These are phyloP conservation scores for Letharia lupina DNA, from an alignment of 495 filamentous ascomycete genomes.

Conservation along the genomic window DNA sequence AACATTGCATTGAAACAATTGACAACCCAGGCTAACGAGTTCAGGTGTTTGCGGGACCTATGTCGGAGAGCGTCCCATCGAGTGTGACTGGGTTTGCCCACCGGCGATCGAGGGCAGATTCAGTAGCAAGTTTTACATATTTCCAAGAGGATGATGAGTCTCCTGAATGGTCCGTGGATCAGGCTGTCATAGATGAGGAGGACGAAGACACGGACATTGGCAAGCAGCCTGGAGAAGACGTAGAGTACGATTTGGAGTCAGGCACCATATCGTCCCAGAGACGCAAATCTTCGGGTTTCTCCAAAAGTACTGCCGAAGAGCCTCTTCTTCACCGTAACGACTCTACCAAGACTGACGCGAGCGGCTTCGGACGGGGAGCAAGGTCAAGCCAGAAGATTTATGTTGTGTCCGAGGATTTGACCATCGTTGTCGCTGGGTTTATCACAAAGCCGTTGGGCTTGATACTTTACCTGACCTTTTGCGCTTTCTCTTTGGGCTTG, in stretches of 20 bases:
- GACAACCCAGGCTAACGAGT: conserved; percentile 12
- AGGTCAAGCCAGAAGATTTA: conserved; percentile 80
- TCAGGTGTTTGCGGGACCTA: conserved; percentile 84
- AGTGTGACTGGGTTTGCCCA: conserved; percentile 83
- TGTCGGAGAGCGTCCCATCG: conserved; percentile 89
- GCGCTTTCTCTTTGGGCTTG: conserved; percentile 61
- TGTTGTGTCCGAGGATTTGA: conserved; percentile 87
- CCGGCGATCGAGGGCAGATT: conserved; percentile 64
- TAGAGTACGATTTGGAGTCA: conserved; percentile 32
- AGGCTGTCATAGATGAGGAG: conserved; percentile 42
- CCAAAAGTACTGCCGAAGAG: conserved; percentile 56
- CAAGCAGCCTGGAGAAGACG: conserved; percentile 36
- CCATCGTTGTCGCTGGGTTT: conserved; percentile 86
- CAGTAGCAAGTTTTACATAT: conserved; percentile 82
- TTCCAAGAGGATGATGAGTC: conserved; percentile 56
- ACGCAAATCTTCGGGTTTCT: conserved; percentile 47
- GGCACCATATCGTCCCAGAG: conserved; percentile 28
- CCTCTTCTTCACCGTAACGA: conserved; percentile 61
- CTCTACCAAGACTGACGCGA: conserved; percentile 48
- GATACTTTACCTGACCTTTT: conserved; percentile 58
- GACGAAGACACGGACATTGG: conserved; percentile 46
- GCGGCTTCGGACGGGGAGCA: conserved; percentile 46
- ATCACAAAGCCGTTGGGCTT: conserved; percentile 62
- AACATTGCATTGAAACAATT: not conserved
- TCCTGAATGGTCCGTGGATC: conserved; percentile 43